A percentile compares a stretch with the other conserved stretches of the same genome.
phyloP scores from a whole-genome alignment of 352 stramenopile genomes.

The Elongisporangium anandrum region DNA sequence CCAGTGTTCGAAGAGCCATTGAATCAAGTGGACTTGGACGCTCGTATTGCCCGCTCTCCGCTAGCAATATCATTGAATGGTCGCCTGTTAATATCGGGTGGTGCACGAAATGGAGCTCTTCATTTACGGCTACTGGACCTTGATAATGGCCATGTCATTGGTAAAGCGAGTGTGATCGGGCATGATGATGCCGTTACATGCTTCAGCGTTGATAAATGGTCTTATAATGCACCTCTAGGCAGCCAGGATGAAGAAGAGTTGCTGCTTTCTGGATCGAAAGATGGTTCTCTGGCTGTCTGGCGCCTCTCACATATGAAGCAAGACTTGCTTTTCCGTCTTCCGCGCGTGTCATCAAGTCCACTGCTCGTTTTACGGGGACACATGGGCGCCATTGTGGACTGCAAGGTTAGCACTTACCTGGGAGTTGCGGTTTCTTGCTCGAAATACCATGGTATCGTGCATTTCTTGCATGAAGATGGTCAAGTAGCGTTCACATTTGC shows the following conservation, averaged over 20 bases:
- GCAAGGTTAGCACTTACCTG: conserved; percentile 57
- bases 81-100: conserved; percentile 65
- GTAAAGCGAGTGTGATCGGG: conserved; percentile 76
- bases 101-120: conserved; percentile 64
- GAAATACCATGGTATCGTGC: conserved; percentile 35
- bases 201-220: conserved; percentile 61
- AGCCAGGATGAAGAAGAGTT: conserved; percentile 69
- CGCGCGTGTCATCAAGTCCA: conserved; percentile 60
- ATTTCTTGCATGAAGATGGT: conserved; percentile 72
- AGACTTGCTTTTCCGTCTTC: conserved; percentile 67
- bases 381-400: conserved; percentile 42
- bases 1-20: conserved; percentile 57
- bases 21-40: neutral
- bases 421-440: conserved; percentile 70
- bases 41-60: conserved; percentile 26
- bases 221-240: conserved; percentile 26
- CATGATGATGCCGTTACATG: conserved; percentile 70
- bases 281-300: conserved; percentile 69
- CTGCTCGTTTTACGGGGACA: conserved; percentile 67
- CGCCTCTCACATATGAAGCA: conserved; percentile 67
- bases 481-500: conserved; percentile 67
- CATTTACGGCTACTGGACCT: conserved; percentile 75
- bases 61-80: conserved; percentile 67
- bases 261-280: conserved; percentile 63
- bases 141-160: conserved; percentile 78